A percentile compares a stretch with the other conserved stretches of the same genome.
These are phyloP conservation scores for Geum urbanum DNA, from an alignment of 306 rosid genomes.

Conservation along the genomic window DNA sequence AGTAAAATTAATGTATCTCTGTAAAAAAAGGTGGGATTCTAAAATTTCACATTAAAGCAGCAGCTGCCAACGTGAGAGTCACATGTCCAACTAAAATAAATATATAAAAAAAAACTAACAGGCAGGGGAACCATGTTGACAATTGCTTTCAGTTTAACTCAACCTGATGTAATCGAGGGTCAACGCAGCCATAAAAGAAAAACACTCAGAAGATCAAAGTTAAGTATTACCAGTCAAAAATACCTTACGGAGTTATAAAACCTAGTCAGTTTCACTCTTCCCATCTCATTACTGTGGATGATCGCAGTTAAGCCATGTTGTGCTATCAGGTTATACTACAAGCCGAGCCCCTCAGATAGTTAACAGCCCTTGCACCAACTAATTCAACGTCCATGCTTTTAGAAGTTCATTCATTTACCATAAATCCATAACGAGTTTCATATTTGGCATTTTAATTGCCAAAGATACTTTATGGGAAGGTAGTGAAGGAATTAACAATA, in stretches of 20 bases:
- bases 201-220: background rate
- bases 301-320: conserved; percentile 2
- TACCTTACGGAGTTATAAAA: background rate
- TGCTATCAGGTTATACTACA: background rate
- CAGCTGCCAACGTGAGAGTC: background rate
- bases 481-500: background rate
- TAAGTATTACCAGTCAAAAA: background rate
- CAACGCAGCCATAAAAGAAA: too few relatives aligned
- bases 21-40: background rate
- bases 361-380: conserved; percentile 1
- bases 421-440: background rate
- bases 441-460: background rate
- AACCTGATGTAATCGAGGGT: background rate
- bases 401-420: background rate
- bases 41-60: background rate
- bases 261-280: background rate
- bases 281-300: background rate
- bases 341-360: background rate
- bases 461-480: background rate
- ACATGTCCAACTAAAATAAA: background rate
- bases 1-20: background rate
- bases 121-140: background rate
- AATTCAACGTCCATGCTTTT: background rate
- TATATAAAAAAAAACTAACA: background rate
- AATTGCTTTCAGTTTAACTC: background rate